Conservation (phyloP, 176 grass and related monocot genomes). For the Zea mays region Zm-B73-REFERENCE-NAM-5.0 NC_050103.1:13578501-13579000, state of each 20-base stretch:
- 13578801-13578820: neutral
- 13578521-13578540: too few relatives aligned
- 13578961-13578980: too few relatives aligned
- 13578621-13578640: constrained; percentile 22
- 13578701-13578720: constrained; percentile 19
- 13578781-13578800: neutral
- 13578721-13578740: neutral
- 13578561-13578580: neutral
- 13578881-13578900: too few relatives aligned
- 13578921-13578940: too few relatives aligned
- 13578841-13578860: too few relatives aligned
- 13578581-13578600: too few relatives aligned
- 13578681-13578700: constrained; percentile 7
- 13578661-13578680: constrained; percentile 15
- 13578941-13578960: too few relatives aligned
- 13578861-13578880: too few relatives aligned
- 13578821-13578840: neutral
- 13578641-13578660: neutral
- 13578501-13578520: too few relatives aligned
- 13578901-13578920: too few relatives aligned
- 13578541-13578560: constrained; percentile 15
- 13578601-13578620: neutral
- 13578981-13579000: too few relatives aligned
- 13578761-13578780: constrained; percentile 9
- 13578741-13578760: neutral